Percentiles rank a stretch among this genome's conserved stretches.
Conservation (phyloP, 805 yeast species). For the Torulaspora maleeae region DNA sequence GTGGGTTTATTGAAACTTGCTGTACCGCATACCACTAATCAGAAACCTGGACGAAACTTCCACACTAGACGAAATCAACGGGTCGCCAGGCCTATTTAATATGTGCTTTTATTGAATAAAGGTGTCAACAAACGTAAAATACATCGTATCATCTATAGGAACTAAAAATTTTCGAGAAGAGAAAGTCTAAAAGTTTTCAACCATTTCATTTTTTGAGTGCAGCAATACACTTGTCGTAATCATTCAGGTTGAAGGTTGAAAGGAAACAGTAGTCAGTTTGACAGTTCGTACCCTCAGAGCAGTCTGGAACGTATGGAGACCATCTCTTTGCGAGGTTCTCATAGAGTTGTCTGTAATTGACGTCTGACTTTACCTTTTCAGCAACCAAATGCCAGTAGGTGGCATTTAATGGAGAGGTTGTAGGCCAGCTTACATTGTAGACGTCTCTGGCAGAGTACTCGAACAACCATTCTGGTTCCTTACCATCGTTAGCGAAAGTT, state of each 20-base stretch:
- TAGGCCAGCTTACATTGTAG: slow-evolving; percentile 55
- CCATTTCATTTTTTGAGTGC: neutral
- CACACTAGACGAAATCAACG: too few species aligned
- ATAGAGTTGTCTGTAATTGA: slow-evolving; percentile 46
- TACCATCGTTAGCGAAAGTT: slow-evolving; percentile 49
- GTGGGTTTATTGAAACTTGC: too few species aligned
- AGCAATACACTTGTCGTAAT: slow-evolving; percentile 30
- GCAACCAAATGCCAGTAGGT: slow-evolving; percentile 63
- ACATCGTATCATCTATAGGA: neutral
- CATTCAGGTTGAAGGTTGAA: slow-evolving; percentile 37
- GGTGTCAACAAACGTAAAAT: too few species aligned
- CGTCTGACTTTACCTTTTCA: slow-evolving; percentile 40
- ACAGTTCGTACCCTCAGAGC: slow-evolving; percentile 38
- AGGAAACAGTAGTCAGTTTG: slow-evolving; percentile 41
- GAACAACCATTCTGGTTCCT: slow-evolving; percentile 57
- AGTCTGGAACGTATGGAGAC: slow-evolving; percentile 52
- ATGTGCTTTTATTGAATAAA: too few species aligned
- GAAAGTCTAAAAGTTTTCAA: too few species aligned
- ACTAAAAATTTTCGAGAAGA: neutral
- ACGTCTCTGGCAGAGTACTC: slow-evolving; percentile 62
- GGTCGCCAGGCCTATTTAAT: too few species aligned
- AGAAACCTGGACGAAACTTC: too few species aligned
- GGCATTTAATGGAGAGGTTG: slow-evolving; percentile 55
- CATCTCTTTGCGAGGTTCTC: slow-evolving; percentile 47
- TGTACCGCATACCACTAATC: too few species aligned